A percentile compares a stretch with the other conserved stretches of the same genome.
phyloP scores from a whole-genome alignment of 2,329 filamentous ascomycete genomes.

The Aspergillus texensis region DNA sequence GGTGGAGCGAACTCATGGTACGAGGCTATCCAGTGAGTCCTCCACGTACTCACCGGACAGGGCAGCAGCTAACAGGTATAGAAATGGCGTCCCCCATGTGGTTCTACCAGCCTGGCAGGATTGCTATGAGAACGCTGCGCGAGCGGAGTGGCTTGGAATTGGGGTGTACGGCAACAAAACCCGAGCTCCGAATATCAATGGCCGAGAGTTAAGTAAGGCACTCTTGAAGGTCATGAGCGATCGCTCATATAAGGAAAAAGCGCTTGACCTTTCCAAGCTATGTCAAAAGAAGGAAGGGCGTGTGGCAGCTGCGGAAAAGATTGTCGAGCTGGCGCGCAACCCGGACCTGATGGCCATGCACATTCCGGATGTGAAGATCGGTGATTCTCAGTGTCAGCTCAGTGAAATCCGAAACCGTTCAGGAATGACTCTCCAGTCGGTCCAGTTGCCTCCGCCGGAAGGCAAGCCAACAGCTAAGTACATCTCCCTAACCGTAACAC shows the following conservation, averaged over 20 bases:
- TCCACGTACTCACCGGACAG: not conserved
- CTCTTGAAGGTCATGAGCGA: slow-evolving; percentile 29
- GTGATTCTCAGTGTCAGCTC: slow-evolving; percentile 15
- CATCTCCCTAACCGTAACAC: not conserved
- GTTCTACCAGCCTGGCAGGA: slow-evolving; percentile 51
- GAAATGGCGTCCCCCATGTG: slow-evolving; percentile 48
- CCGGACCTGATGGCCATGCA: slow-evolving; percentile 22
- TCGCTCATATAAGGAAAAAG: slow-evolving; percentile 21
- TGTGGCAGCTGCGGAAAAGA: slow-evolving; percentile 22
- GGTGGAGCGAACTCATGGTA: slow-evolving; percentile 52
- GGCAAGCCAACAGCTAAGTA: slow-evolving; percentile 15
- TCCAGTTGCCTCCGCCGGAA: slow-evolving; percentile 4
- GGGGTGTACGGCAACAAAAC: slow-evolving; percentile 42
- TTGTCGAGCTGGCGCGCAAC: slow-evolving; percentile 21
- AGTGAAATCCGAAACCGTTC: slow-evolving; percentile 16
- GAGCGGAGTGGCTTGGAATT: slow-evolving; percentile 45
- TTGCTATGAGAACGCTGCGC: slow-evolving; percentile 46
- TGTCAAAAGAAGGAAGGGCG: slow-evolving; percentile 26
- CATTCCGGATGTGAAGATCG: slow-evolving; percentile 16
- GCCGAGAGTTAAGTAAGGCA: slow-evolving; percentile 29
- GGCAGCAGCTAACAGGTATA: slow-evolving; percentile 11
- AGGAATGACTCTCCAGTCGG: slow-evolving; percentile 14
- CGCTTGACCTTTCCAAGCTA: slow-evolving; percentile 18
- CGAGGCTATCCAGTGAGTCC: slow-evolving; percentile 45
- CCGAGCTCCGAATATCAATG: slow-evolving; percentile 35